Evolutionary conservation across 768 basidiomycete genomes (phyloP).

Genomic region (Rhizopogon vinicolor): DNA sequence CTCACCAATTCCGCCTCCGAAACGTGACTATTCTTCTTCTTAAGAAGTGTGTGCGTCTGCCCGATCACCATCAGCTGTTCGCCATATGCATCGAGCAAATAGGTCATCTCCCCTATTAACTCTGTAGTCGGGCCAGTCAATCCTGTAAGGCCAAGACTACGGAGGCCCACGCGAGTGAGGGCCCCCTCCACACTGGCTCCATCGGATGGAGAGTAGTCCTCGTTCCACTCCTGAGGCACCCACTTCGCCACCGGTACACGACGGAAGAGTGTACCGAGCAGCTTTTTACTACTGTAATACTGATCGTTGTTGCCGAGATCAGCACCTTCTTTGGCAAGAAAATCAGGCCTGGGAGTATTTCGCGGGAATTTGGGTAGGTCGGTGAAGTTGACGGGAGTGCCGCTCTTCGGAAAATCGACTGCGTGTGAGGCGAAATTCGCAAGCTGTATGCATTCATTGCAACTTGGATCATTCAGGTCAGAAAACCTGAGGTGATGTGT

Average conservation of each 20-base stretch:
- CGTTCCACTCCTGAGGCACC: slow-evolving; percentile 20
- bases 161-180: slow-evolving; percentile 19
- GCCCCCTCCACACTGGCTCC: slow-evolving; percentile 22
- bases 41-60: slow-evolving; percentile 30
- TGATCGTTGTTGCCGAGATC: slow-evolving; percentile 10
- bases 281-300: slow-evolving; percentile 38
- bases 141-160: slow-evolving; percentile 28
- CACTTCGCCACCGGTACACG: slow-evolving; percentile 34
- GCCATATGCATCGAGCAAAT: slow-evolving; percentile 32
- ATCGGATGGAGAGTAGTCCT: slow-evolving; percentile 17
- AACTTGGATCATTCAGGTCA: slow-evolving; percentile 32
- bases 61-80: slow-evolving; percentile 30
- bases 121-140: slow-evolving; percentile 19
- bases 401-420: slow-evolving; percentile 45
- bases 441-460: slow-evolving; percentile 32
- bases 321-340: slow-evolving; percentile 37
- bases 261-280: slow-evolving; percentile 42
- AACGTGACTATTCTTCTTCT: slow-evolving; percentile 28
- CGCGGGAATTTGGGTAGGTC: slow-evolving; percentile 27
- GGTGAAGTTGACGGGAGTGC: slow-evolving; percentile 33
- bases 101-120: slow-evolving; percentile 32
- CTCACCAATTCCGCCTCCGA: slow-evolving; percentile 41
- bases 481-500: slow-evolving; percentile 40
- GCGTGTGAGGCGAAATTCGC: slow-evolving; percentile 44
- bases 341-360: slow-evolving; percentile 32